Conservation (phyloP, 2,329 filamentous ascomycete genomes). For the Ceratocystis huliohia region DNA sequence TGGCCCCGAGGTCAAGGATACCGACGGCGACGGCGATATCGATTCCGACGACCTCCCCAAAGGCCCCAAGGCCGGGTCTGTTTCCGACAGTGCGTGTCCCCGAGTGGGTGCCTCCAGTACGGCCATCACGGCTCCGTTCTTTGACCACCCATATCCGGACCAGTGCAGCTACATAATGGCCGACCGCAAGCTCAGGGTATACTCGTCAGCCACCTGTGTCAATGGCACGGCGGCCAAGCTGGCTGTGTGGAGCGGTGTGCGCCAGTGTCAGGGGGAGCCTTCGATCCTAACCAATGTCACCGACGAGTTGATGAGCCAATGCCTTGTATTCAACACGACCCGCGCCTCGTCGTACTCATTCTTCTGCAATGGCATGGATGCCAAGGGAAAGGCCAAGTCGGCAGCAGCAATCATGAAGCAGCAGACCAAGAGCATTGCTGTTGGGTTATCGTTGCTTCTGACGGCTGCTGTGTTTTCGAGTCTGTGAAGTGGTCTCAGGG, state of each 20-base stretch:
- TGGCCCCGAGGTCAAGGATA: slow-evolving; percentile 15
- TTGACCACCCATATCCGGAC: slow-evolving; percentile 20
- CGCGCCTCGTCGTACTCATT: slow-evolving; percentile 18
- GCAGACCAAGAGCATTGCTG: slow-evolving; percentile 16
- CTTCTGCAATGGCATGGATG: slow-evolving; percentile 20
- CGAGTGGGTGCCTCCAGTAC: slow-evolving; percentile 1
- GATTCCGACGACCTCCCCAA: slow-evolving; percentile 16
- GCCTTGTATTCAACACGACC: slow-evolving; percentile 20
- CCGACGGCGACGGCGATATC: slow-evolving; percentile 15
- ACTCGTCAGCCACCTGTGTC: slow-evolving; percentile 17
- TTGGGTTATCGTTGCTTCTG: slow-evolving; percentile 11
- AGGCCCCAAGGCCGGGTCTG: slow-evolving; percentile 17
- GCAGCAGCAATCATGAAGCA: slow-evolving; percentile 14
- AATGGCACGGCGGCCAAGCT: slow-evolving; percentile 24
- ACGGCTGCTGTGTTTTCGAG: slow-evolving; percentile 19
- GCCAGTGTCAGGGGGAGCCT: slow-evolving; percentile 57
- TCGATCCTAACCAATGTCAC: slow-evolving; percentile 50
- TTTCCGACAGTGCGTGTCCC: slow-evolving; percentile 20
- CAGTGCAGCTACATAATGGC: slow-evolving; percentile 20
- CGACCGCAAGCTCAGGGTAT: slow-evolving; percentile 20
- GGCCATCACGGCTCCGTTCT: slow-evolving; percentile 15
- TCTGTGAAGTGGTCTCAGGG: slow-evolving; percentile 5
- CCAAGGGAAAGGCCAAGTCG: slow-evolving; percentile 17
- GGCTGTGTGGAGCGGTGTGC: slow-evolving; percentile 38
- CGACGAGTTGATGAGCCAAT: slow-evolving; percentile 22